Evolutionary conservation across 768 basidiomycete species (phyloP), one percentile per base, ranked within the genome.

Genomic region (Lactarius pseudohatsudake): DNA sequence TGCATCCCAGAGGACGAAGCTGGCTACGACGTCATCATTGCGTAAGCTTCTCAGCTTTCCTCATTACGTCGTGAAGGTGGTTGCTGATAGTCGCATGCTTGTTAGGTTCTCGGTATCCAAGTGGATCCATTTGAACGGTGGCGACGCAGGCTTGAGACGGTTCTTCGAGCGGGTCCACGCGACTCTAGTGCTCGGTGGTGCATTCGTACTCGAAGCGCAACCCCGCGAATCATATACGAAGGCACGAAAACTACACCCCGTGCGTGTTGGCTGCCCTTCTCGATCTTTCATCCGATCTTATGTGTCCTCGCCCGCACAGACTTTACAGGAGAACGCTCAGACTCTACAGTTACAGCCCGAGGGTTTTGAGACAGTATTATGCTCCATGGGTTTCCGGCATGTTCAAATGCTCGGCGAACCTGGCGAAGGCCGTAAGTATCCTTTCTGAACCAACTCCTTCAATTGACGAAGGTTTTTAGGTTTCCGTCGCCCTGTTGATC

Each of bases 121-220:
- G 76, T 96, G 94, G 94, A 92, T 96, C 36, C 94, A 96, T 75
- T 79, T 96, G 13, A 87, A 94, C 69, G 79, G 81, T 15, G 89
- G 90, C 11, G 94, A 97, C 72, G 83, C 83, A 0, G 94, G 86
- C 0, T 71, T 96, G n/a, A 70, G 75, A 41, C 65, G 69, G 0
- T 92, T 95, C 75, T 96, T 96, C 72, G 77, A 74, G 2, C 84
- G 86, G 50, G 84, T 88, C 0, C 77, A 85, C 69, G 72, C 74
- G 32, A 81, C 84, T 3, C 79, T 97, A n/a, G 78, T 76, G n/a
- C 77, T 82, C 0, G 87, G 85, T 0, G 92, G 92, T 4, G 79
- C 75, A 1, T 89, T 96, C 62, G 73, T 96, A 0, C 78, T 97
- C 2, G 94, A 97, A 73, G 88, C 92, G 0, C 94, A 97, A 72